These are phyloP conservation scores for Corylus americana DNA, from an alignment of 306 rosid species.

Conservation along the genomic window DNA sequence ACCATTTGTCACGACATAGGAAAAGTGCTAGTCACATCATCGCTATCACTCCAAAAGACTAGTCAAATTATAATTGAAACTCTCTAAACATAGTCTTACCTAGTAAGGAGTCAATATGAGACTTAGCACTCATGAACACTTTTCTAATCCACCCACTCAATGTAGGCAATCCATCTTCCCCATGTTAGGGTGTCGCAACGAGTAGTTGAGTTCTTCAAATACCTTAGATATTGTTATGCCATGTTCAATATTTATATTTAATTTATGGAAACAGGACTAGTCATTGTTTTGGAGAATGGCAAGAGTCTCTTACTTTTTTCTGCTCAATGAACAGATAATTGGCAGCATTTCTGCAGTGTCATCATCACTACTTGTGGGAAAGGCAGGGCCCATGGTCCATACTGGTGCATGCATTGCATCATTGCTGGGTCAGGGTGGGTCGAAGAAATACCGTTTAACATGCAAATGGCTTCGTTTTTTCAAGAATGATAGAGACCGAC, in stretches of 20 bases:
- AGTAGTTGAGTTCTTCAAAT: neutral
- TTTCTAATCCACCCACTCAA: too few species aligned
- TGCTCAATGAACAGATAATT: slow-evolving; percentile 56
- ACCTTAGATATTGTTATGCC: neutral
- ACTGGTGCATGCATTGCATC: slow-evolving; percentile 95
- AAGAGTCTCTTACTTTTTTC: slow-evolving; percentile 25
- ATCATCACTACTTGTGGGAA: slow-evolving; percentile 78
- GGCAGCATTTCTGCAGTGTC: slow-evolving; percentile 95
- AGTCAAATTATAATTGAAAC: too few species aligned
- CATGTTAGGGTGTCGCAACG: too few species aligned
- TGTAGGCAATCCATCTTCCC: too few species aligned
- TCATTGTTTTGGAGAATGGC: slow-evolving; percentile 22
- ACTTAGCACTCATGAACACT: too few species aligned
- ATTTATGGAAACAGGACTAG: slow-evolving; percentile 1
- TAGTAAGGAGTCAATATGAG: too few species aligned
- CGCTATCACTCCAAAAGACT: too few species aligned
- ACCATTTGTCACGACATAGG: too few species aligned
- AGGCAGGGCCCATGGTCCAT: slow-evolving; percentile 98
- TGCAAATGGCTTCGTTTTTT: slow-evolving; percentile 83
- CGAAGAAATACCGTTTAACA: slow-evolving; percentile 60
- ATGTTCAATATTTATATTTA: neutral
- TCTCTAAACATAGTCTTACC: too few species aligned
- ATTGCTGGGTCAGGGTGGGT: slow-evolving; percentile 84
- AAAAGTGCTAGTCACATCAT: too few species aligned
- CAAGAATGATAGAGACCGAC: slow-evolving; percentile 84